phyloP scores from a whole-genome alignment of 169 alveolate species.

The Cryptosporidium sp. region DNA sequence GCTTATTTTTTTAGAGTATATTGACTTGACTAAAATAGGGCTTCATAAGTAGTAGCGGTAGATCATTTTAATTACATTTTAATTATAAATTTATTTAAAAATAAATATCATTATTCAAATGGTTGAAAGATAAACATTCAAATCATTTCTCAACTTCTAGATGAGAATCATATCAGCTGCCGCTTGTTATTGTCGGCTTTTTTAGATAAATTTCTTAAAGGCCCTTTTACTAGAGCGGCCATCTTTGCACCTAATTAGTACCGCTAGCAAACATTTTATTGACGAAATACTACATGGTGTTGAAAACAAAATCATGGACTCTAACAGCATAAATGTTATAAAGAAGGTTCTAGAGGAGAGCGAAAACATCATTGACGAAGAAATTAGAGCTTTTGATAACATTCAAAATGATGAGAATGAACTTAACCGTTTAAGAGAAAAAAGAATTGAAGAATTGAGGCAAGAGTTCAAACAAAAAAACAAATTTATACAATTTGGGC shows the following conservation, averaged over 20 bases:
- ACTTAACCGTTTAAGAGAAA: conserved; percentile 35
- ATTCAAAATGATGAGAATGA: conserved; percentile 62
- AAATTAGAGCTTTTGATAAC: conserved; percentile 6
- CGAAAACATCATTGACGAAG: conserved; percentile 58
- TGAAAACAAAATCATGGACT: background rate
- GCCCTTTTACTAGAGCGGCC: background rate
- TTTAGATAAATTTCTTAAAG: background rate
- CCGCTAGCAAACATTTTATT: background rate
- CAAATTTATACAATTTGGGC: conserved; percentile 26
- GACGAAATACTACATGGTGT: background rate
- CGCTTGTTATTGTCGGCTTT: background rate
- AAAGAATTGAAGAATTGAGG: conserved; percentile 35
- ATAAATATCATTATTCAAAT: too few species aligned
- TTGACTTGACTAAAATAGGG: conserved; percentile 56
- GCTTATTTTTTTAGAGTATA: conserved; percentile 25
- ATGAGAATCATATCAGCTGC: background rate
- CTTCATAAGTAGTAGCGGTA: background rate
- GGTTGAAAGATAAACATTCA: too few species aligned
- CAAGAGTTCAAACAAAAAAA: conserved; percentile 8
- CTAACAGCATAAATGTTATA: conserved; percentile 17
- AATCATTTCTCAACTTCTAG: background rate
- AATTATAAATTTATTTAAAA: background rate
- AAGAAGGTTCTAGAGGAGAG: conserved; percentile 34
- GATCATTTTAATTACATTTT: background rate
- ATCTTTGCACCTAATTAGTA: too few species aligned